Evolutionary conservation across 768 basidiomycete species (phyloP), one percentile per base, ranked within the genome.

Genomic region (Pleurotus platypus): DNA sequence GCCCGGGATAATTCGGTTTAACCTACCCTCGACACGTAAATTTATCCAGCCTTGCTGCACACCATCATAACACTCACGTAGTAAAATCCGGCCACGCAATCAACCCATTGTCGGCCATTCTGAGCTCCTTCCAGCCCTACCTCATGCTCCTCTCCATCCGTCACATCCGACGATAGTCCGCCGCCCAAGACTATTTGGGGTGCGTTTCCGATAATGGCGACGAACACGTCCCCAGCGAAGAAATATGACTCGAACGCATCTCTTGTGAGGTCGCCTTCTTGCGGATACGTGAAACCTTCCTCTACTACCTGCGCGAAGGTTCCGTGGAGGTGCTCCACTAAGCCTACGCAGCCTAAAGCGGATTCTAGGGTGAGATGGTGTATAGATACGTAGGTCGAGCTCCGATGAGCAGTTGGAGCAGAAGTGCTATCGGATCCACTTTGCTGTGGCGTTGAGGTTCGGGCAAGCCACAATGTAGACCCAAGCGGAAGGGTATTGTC

Each of bases 1-100:
- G 78, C 40, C 92, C 92, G 5, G 92, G 94, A 72, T 94, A 95
- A 66, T 94, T 94, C 37, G 89, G 90, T 70, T 92, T 92, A 50
- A 91, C 78, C 87, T 85, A 57, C 2, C 2, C 37, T n/a, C 51
- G 13, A 37, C 22, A 4, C n/a, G 55, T 13, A 48, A 22, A 39
- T 7, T 37, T 22, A 38, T n/a, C 2, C 39, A 35, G 27, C 39
- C 35, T 37, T 26, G 43, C n/a, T 27, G 46, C 18, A n/a, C 15
- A n/a, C 24, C 30, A 22, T 15, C n/a, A 45, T 45, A 45, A 26
- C 30, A 75, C 83, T 58, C 69, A 89, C 88, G 66, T 92, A 91
- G 75, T 89, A 92, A 66, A 79, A 88, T 3, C 90, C 93, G 22
- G 84, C 87, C 11, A 94, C 70, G 62, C 82, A 85, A 13, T 83